A percentile compares a stretch with the other conserved stretches of the same genome.
Evolutionary conservation across 495 filamentous ascomycete genomes (phyloP).

Genomic region (Collariella sp.): DNA sequence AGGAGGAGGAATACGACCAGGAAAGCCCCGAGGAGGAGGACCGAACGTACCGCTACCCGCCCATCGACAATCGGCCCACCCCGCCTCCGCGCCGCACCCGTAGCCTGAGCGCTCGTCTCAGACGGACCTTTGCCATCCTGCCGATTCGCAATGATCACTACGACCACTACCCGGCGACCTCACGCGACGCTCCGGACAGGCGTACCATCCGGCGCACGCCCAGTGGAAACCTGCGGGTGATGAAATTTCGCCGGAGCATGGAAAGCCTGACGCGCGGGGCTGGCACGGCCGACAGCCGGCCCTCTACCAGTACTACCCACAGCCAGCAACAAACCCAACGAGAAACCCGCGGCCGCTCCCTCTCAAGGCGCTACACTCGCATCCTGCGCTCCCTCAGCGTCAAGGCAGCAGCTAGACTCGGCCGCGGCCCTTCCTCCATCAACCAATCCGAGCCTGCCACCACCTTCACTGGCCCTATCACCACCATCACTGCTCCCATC

Average conservation of each 20-base stretch:
- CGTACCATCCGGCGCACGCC: conserved; percentile 42
- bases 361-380: background rate
- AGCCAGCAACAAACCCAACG: background rate
- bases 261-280: conserved; percentile 25
- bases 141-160: conserved; percentile 32
- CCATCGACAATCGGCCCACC: conserved; percentile 35
- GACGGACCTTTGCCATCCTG: conserved; percentile 45
- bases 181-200: conserved; percentile 35
- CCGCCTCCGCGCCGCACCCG: conserved; percentile 45
- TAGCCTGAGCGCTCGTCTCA: conserved; percentile 41
- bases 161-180: conserved; percentile 28
- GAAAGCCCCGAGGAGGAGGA: conserved; percentile 23
- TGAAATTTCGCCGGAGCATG: conserved; percentile 38
- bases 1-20: conserved; percentile 41
- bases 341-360: background rate
- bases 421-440: background rate
- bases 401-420: background rate
- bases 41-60: conserved; percentile 31
- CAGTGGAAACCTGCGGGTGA: conserved; percentile 42
- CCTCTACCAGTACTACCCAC: background rate
- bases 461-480: no score
- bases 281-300: conserved; percentile 2
- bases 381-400: conserved; percentile 1
- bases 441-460: background rate
- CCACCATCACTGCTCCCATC: no score